Conservation (phyloP, 2,329 filamentous ascomycete species). For the Cladophialophora yegresii region DNA sequence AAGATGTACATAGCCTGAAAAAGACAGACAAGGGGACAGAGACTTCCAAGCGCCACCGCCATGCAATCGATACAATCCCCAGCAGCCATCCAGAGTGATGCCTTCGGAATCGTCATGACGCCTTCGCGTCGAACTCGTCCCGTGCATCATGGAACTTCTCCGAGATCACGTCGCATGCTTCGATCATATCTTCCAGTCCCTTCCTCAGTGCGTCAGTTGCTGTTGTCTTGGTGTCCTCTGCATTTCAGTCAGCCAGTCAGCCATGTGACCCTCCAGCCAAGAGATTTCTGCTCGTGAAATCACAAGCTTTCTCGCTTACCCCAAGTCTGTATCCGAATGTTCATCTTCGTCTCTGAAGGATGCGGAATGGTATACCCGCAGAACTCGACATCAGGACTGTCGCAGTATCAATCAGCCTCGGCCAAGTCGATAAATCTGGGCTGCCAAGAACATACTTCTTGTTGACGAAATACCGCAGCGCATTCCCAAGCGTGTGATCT, state of each 20-base stretch:
- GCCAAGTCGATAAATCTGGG: background rate
- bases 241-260: constrained; percentile 17
- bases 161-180: constrained; percentile 89
- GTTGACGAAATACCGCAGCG: constrained; percentile 92
- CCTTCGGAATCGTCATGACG: constrained; percentile 41
- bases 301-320: constrained; percentile 58
- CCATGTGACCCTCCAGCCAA: background rate
- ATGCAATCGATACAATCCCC: constrained; percentile 6
- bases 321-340: constrained; percentile 94
- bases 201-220: constrained; percentile 87
- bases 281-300: background rate
- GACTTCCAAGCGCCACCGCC: constrained; percentile 25
- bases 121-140: constrained; percentile 58
- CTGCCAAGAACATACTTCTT: constrained; percentile 73
- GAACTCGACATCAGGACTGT: constrained; percentile 91
- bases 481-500: constrained; percentile 94
- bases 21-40: constrained; percentile 21
- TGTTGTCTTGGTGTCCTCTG: constrained; percentile 53
- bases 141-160: constrained; percentile 78
- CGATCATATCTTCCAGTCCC: constrained; percentile 82
- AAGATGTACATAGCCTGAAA: constrained; percentile 36
- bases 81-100: background rate
- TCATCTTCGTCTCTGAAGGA: constrained; percentile 95
- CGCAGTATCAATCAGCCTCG: constrained; percentile 12
- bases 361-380: constrained; percentile 98